Evolutionary conservation across 352 stramenopile genomes (phyloP).

Genomic region (Globisporangium abappressorium): DNA sequence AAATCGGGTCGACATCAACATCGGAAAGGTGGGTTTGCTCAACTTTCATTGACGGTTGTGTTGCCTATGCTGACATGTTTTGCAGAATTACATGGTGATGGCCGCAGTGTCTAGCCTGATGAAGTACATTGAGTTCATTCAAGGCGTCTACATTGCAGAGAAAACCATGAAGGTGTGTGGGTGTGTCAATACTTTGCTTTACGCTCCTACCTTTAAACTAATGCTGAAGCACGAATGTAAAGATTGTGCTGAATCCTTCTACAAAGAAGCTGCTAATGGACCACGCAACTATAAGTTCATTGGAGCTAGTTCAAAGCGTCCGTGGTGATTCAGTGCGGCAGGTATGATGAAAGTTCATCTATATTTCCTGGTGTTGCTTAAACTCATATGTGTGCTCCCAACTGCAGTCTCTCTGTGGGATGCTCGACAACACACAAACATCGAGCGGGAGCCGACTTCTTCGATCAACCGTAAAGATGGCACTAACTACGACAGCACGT

Average conservation of each 20-base stretch:
- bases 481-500: background rate
- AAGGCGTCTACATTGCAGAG: conserved; percentile 81
- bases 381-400: background rate
- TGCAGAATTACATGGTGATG: conserved; percentile 84
- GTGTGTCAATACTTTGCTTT: background rate
- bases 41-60: background rate
- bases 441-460: conserved; percentile 72
- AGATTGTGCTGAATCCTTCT: conserved; percentile 78
- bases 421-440: conserved; percentile 79
- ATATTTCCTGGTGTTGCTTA: background rate
- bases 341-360: conserved; percentile 22
- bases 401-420: conserved; percentile 64
- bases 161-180: conserved; percentile 73
- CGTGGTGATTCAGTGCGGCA: conserved; percentile 51
- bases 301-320: conserved; percentile 68
- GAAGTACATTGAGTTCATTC: conserved; percentile 86
- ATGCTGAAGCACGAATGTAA: background rate
- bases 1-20: conserved; percentile 82
- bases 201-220: background rate
- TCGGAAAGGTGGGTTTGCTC: conserved; percentile 45
- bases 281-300: conserved; percentile 66
- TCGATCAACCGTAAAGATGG: conserved; percentile 56
- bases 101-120: conserved; percentile 76
- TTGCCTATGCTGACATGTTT: background rate
- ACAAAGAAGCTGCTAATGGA: conserved; percentile 78